A percentile compares a stretch with the other conserved stretches of the same genome.
Conservation (phyloP, 495 filamentous ascomycete genomes). For the Sordaria brevicollis region DNA sequence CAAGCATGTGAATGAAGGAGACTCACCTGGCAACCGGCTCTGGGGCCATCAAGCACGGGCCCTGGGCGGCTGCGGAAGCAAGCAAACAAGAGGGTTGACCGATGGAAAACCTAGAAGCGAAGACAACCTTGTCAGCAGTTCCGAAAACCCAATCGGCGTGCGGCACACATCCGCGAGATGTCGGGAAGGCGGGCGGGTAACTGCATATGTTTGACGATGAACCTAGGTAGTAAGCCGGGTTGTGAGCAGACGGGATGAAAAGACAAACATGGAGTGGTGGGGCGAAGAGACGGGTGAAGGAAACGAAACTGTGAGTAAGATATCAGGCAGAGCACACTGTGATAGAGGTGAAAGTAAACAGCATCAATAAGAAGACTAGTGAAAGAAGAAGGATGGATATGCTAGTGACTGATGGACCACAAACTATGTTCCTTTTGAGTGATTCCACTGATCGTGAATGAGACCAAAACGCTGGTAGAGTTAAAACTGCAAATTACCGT, state of each 20-base stretch:
- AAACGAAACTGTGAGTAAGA: not conserved
- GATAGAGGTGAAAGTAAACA: not conserved
- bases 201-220: not conserved
- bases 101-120: not conserved
- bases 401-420: not conserved
- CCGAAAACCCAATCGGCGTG: not conserved
- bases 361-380: not conserved
- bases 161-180: not conserved
- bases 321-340: not conserved
- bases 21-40: not conserved
- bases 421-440: not conserved
- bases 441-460: not conserved
- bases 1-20: not conserved
- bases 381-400: not conserved
- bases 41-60: not conserved
- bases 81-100: not conserved
- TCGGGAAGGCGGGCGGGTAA: not conserved
- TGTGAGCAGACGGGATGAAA: not conserved
- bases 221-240: no score
- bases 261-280: not conserved
- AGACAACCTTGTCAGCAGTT: not conserved
- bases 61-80: not conserved
- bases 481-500: not conserved
- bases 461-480: not conserved
- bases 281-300: not conserved